These are phyloP conservation scores for Cyamopsis tetragonoloba DNA, from an alignment of 306 rosid species.

Conservation along the genomic window DNA sequence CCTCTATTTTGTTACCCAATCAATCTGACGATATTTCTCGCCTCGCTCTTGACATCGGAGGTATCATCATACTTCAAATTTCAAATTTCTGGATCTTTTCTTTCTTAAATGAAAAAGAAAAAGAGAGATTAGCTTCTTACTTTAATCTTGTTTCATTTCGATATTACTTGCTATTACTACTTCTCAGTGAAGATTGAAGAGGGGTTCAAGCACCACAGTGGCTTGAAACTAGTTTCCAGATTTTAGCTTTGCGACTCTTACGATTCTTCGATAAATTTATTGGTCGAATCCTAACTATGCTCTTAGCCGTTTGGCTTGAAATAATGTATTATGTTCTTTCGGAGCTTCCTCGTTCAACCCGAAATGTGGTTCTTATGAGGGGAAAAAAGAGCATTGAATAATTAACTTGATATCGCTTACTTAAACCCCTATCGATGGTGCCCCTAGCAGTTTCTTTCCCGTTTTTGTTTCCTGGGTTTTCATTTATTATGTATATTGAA, in stretches of 20 bases:
- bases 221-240: not conserved
- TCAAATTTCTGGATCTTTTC: not conserved
- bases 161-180: not conserved
- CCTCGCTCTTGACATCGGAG: constrained; percentile 84
- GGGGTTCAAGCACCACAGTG: not conserved
- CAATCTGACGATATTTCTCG: constrained; percentile 80
- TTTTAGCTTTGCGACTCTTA: no score
- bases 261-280: no score
- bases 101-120: not conserved
- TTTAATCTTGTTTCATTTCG: not conserved
- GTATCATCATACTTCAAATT: constrained; percentile 25
- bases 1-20: constrained; percentile 74
- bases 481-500: no score
- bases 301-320: not conserved
- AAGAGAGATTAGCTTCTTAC: no score
- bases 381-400: not conserved
- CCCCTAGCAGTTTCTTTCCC: not conserved
- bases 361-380: not conserved
- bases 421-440: no score
- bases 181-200: not conserved
- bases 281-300: not conserved
- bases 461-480: no score
- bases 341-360: not conserved
- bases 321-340: not conserved
- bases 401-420: no score